A percentile compares a stretch with the other conserved stretches of the same genome.
Conservation (phyloP, 129 eudicot genomes). For the Arctium lappa region DNA sequence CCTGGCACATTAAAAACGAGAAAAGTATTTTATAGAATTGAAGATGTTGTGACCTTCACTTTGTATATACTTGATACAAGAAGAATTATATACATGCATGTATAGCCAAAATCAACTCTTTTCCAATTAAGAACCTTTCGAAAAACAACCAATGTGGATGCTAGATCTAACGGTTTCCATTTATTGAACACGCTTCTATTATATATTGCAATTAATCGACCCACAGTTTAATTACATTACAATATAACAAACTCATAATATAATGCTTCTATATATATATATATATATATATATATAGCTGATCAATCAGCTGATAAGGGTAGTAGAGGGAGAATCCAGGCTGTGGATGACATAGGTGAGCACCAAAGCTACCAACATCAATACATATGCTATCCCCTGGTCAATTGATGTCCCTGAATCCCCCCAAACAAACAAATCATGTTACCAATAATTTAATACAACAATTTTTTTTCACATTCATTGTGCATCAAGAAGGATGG, state of each 20-base stretch:
- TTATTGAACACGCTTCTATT: background rate
- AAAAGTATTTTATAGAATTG: too few species aligned
- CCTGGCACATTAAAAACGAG: too few species aligned
- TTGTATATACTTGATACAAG: background rate
- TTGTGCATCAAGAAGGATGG: background rate
- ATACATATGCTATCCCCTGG: conserved; percentile 57
- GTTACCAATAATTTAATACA: background rate
- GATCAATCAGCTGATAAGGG: background rate
- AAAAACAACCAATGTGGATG: background rate
- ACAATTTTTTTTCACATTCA: background rate
- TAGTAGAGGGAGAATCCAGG: conserved; percentile 35
- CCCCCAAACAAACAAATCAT: background rate
- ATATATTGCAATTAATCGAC: background rate
- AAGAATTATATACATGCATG: background rate
- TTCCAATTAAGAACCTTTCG: background rate
- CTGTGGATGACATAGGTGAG: conserved; percentile 59
- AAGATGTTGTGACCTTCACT: background rate
- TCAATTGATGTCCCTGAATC: conserved; percentile 51
- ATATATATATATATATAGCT: background rate
- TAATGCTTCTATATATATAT: too few species aligned
- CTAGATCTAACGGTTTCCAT: background rate
- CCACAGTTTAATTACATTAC: background rate
- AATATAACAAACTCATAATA: background rate
- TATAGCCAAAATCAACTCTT: background rate
- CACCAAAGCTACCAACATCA: conserved; percentile 64